Base-by-base conservation (phyloP, 805 yeast species). In the Allodekkera sacchari region DNA sequence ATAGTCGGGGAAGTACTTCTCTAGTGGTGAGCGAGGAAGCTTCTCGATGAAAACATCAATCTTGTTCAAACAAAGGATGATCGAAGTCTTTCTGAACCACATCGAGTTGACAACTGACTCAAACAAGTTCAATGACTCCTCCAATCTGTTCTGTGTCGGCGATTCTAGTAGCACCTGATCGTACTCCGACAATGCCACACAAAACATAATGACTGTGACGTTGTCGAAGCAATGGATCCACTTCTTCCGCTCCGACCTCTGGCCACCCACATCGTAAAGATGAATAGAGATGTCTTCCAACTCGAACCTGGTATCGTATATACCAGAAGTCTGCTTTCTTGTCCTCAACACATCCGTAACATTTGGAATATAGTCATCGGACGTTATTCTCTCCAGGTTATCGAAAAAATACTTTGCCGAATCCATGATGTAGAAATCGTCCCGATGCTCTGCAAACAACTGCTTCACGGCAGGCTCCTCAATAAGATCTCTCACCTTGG, bases 161-260 rank as follows among this genome's bases (percentile, higher is more conserved):
- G 83, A 87, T 55, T 84, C 96, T 36, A 83, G 57, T 37, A 88
- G 59, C 3, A 74, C 78, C 57, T 87, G 96, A 53, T 88, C 96
- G 51, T 88, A 88, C 52, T 88, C 96, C 2, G 89, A 77, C 33
- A 88, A 58, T 0, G 96, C 87, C 15, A 87, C 95, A 55, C 96
- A 87, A 52, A 87, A 88, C 37, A 88, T 83, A 31, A 88, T 80
- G 28, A 83, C 66, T 0, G 95, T 82, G 21, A 88, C 96, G 45
- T 87, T 85, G 55, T 87, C 95, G 48, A 92, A 92, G 51, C 95
- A 84, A 57, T 92, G 94, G 39, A 92, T 87, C 98, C 98, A 92
- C 57, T 92, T 89, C 50, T 83, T 83, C 33, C 98, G 76, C 61
- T 92, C 98, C 3, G 94, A 77, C 47, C 98, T 67, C 57, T 92